phyloP scores from a whole-genome alignment of 2,329 filamentous ascomycete genomes.

The Talaromyces verruculosus region DNA sequence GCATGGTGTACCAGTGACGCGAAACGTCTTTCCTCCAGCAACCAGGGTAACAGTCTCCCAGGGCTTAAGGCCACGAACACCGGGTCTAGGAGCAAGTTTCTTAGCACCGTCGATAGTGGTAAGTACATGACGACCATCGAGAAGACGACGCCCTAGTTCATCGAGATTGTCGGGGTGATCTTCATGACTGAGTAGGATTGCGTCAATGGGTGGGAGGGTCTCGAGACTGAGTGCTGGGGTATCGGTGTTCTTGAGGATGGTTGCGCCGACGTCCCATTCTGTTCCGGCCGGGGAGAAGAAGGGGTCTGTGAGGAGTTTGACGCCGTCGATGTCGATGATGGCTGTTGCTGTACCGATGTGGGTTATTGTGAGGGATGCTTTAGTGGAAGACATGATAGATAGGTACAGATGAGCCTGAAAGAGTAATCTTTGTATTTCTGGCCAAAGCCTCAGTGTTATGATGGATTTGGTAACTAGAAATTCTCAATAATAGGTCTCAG shows the following conservation, averaged over 20 bases:
- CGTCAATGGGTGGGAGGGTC: slow-evolving; percentile 49
- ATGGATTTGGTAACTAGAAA: neutral
- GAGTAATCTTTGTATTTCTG: too few relatives aligned
- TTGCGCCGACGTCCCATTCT: slow-evolving; percentile 31
- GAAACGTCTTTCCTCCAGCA: slow-evolving; percentile 37
- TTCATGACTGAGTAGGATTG: slow-evolving; percentile 53
- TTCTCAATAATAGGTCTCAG: too few relatives aligned
- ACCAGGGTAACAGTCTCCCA: slow-evolving; percentile 39
- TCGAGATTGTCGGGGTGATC: slow-evolving; percentile 55
- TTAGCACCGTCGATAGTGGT: slow-evolving; percentile 49
- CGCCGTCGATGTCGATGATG: slow-evolving; percentile 46
- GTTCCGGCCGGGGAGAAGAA: slow-evolving; percentile 47
- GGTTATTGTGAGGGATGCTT: slow-evolving; percentile 34
- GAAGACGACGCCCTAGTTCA: slow-evolving; percentile 45
- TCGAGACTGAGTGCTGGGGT: slow-evolving; percentile 39
- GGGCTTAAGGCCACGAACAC: slow-evolving; percentile 41
- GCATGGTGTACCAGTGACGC: slow-evolving; percentile 47
- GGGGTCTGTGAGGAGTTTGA: slow-evolving; percentile 50
- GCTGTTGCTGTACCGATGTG: slow-evolving; percentile 53
- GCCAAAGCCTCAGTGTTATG: too few relatives aligned
- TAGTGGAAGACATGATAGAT: slow-evolving; percentile 21
- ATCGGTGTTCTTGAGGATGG: slow-evolving; percentile 33
- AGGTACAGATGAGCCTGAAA: too few relatives aligned
- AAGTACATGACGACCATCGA: slow-evolving; percentile 49
- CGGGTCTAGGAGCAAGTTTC: slow-evolving; percentile 47